Base-by-base conservation (phyloP, 1,139 yeast genomes). In the Candida dubliniensis region DNA sequence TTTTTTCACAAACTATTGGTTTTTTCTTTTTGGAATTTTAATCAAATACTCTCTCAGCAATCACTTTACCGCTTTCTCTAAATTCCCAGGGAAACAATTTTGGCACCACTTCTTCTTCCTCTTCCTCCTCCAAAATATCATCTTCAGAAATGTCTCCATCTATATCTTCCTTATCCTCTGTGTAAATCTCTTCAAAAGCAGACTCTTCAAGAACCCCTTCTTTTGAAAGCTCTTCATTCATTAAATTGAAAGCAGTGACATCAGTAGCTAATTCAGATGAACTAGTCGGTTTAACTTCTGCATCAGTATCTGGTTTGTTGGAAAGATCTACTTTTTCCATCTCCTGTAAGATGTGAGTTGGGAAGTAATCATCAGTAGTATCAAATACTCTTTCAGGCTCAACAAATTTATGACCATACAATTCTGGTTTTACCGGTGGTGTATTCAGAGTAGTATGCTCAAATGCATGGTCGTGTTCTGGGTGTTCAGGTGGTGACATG, bases 31-130 rank as follows among this genome's bases (percentile, higher is more conserved):
- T 4, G 3, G n/a, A 27, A 12, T 24, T 24, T 18, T 31, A 38
- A 25, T 65, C 66, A 56, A 67, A 69, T 4, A 57, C 57, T 44
- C 74, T 50, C 45, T 65, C 71, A 3, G 72, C 58, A 18, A 26
- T 23, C 5, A 13, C 25, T 11, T 44, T 45, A 34, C 25, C 44
- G 30, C 51, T 50, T 37, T 55, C 56, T 42, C 57, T 56, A 44
- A 55, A 63, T 48, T 69, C 75, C 76, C 76, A 70, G 0, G 76
- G 76, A 49, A 70, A 70, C 14, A 70, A 45, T 44, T 59, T 61
- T 8, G 60, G 58, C 15, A 55, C 45, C 12, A 33, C 27, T 8
- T 40, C 37, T 11, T 45, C 42, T 15, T 49, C 47, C 5, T 51
- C 52, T 15, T 37, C 46, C 35, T 32, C 45, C 29, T 31, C 41